These are phyloP conservation scores for Zasmidium cellare DNA, from an alignment of 2,329 filamentous ascomycete species.

Conservation along the genomic window DNA sequence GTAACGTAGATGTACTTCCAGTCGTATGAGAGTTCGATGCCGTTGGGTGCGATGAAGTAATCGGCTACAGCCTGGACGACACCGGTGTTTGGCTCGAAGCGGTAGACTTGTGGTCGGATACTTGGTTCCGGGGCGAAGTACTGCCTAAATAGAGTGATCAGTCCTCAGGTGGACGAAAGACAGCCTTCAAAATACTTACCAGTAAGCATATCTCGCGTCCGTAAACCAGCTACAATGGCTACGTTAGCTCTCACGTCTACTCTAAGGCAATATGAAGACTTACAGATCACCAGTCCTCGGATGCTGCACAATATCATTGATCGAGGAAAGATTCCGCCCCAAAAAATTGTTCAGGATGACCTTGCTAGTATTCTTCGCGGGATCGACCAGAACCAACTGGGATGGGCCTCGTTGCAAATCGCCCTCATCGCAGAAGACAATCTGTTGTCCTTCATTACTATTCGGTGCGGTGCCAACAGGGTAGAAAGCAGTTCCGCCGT, in stretches of 20 bases:
- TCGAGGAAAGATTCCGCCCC: constrained; percentile 61
- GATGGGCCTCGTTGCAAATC: constrained; percentile 26
- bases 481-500: constrained; percentile 34
- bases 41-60: constrained; percentile 58
- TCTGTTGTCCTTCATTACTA: constrained; percentile 33
- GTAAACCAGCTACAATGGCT: constrained; percentile 50
- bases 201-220: constrained; percentile 59
- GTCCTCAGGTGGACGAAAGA: not conserved
- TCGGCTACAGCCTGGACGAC: constrained; percentile 59
- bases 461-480: constrained; percentile 30
- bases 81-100: constrained; percentile 53
- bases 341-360: constrained; percentile 59
- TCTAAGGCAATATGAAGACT: no score
- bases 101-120: constrained; percentile 60
- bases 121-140: constrained; percentile 54
- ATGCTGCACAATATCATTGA: constrained; percentile 59
- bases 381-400: constrained; percentile 30
- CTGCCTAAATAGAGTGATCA: constrained; percentile 13
- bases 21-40: constrained; percentile 57
- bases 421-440: constrained; percentile 37
- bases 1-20: constrained; percentile 56
- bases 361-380: constrained; percentile 26
- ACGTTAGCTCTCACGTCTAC: no score
- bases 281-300: constrained; percentile 56
- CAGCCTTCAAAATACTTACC: constrained; percentile 31